Base-by-base conservation (phyloP, 495 filamentous ascomycete genomes). In the Aspergillus bertholletiae region DNA sequence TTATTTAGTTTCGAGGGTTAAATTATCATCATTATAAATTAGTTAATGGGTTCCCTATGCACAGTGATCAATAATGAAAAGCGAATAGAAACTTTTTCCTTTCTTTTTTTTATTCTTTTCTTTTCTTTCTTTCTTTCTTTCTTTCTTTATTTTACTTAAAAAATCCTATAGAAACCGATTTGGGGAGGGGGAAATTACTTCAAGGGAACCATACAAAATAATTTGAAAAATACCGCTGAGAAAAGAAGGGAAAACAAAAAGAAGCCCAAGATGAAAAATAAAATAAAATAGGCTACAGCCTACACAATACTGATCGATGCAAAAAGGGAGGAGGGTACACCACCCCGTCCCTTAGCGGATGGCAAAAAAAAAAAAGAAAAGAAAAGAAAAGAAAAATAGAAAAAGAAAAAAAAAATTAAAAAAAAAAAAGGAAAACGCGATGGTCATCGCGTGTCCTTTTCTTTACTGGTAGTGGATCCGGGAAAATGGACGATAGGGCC, bases 401-500 rank as follows among this genome's bases (percentile, higher is more conserved):
- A 28, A 28, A 28, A 28, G 8, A 28, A 28, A 28, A 28, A 28
- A 28, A 28, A 28, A 28, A 28, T 5, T 5, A 8, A 28, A 28
- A 28, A 28, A 28, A 28, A 28, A 28, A 28, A 28, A 28, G 8
- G 8, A 28, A 28, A 52, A 44, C 35, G 43, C 49, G 35, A 54
- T 51, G 56, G 43, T 48, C 55, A 58, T 62, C 60, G 56, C 60
- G 55, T 58, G 59, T 62, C 44, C 55, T 45, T 8, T 28, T 28
- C 26, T 8, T 28, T 41, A 23, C 26, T 50, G 15, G 26, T n/a
- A 26, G 60, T 62, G 60, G 60, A 62, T 51, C 60, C 56, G 53
- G 46, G 48, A 58, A 44, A 58, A 56, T 55, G 46, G 39, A 27
- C 26, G 53, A 51, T 56, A 53, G 51, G 47, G 35, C 48, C 41